Evolutionary conservation across 371 early-diverging fungal genomes (phyloP).

Genomic region (Haplosporangium sp.): DNA sequence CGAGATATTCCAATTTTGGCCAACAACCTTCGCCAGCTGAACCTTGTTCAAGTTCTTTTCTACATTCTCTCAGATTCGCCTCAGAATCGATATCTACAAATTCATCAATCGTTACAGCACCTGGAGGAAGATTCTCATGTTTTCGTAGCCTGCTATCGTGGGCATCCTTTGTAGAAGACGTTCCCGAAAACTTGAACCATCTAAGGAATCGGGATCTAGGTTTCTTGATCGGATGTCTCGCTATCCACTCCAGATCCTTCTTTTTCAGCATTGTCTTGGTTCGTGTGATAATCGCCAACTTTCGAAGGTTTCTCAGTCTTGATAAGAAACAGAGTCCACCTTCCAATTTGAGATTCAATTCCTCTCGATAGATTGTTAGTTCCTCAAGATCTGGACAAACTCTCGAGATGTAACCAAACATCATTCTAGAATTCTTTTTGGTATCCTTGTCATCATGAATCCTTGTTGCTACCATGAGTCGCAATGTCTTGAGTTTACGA

Average conservation of each 20-base stretch:
- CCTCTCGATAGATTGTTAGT: neutral
- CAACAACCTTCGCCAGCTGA: neutral
- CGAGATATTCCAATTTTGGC: constrained; percentile 1
- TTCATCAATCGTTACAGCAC: neutral
- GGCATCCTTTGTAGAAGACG: neutral
- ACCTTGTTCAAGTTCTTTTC: neutral
- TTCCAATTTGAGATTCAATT: neutral
- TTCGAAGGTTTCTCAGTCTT: neutral
- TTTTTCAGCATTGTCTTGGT: neutral
- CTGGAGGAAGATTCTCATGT: too few species aligned
- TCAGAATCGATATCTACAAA: neutral
- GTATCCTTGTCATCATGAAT: neutral
- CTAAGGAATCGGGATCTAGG: neutral
- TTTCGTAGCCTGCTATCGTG: neutral
- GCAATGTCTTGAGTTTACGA: neutral
- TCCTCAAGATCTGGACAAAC: neutral
- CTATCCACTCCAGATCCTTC: neutral
- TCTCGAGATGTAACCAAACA: constrained; percentile 4
- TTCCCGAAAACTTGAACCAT: neutral
- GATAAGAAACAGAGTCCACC: constrained; percentile 4
- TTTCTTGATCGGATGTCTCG: neutral
- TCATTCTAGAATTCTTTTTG: neutral
- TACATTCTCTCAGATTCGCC: neutral
- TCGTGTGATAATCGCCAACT: neutral
- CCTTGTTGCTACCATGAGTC: neutral